phyloP scores from a whole-genome alignment of 108 stramenopile genomes.

The Cafeteria roenbergensis region DNA sequence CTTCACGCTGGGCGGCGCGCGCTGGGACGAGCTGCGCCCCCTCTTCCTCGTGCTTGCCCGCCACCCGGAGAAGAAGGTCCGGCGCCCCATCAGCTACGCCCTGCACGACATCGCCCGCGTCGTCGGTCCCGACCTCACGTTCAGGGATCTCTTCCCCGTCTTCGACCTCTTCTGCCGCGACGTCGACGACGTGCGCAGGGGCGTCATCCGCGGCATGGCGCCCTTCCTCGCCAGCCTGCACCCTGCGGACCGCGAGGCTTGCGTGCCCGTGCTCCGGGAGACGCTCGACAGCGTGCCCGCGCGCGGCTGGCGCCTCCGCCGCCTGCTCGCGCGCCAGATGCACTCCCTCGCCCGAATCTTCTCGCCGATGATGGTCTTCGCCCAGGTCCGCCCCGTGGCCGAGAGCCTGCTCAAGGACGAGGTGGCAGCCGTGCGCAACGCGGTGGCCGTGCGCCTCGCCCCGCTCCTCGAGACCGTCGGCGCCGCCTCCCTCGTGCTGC shows the following conservation, averaged over 20 bases:
- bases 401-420: not conserved
- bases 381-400: not conserved
- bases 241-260: constrained; percentile 42
- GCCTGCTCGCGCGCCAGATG: not conserved
- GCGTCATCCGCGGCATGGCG: constrained; percentile 64
- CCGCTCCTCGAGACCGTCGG: too few relatives aligned
- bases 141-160: constrained; percentile 57
- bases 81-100: constrained; percentile 61
- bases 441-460: not conserved
- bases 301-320: not conserved
- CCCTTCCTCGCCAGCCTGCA: constrained; percentile 53
- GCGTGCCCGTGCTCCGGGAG: constrained; percentile 57
- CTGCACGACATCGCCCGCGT: constrained; percentile 79
- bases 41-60: constrained; percentile 62
- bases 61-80: constrained; percentile 43
- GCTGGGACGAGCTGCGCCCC: constrained; percentile 58
- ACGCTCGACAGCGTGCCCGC: constrained; percentile 7
- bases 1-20: constrained; percentile 64
- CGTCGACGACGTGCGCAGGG: constrained; percentile 73
- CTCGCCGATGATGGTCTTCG: not conserved
- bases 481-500: too few relatives aligned
- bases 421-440: not conserved
- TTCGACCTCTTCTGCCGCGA: constrained; percentile 75
- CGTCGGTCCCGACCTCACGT: constrained; percentile 49
- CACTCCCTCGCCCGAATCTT: not conserved